Evolutionary conservation across 768 basidiomycete species (phyloP).

Genomic region (Lanmaoa rubissima): DNA sequence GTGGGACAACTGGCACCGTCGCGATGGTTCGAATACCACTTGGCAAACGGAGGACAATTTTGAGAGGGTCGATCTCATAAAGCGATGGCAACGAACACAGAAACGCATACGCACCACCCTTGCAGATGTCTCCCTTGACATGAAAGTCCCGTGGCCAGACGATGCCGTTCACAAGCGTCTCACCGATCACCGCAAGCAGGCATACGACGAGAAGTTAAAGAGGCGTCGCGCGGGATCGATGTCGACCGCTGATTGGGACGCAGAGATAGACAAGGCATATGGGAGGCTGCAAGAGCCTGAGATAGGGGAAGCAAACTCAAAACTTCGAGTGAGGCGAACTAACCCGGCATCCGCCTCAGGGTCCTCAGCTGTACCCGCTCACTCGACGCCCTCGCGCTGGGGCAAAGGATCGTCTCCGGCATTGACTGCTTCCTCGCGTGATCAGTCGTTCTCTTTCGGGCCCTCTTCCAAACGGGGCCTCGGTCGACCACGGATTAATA

Average conservation of each 20-base stretch:
- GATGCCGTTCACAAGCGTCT: constrained; percentile 44
- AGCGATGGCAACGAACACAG: constrained; percentile 37
- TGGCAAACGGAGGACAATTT: constrained; percentile 39
- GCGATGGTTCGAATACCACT: constrained; percentile 53
- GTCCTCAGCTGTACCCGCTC: constrained; percentile 6
- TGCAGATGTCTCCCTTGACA: constrained; percentile 35
- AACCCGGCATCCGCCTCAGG: constrained; percentile 6
- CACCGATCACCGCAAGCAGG: constrained; percentile 45
- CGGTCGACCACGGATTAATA: constrained; percentile 6
- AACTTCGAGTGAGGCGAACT: constrained; percentile 21
- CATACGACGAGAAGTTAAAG: constrained; percentile 43
- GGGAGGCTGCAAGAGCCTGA: constrained; percentile 26
- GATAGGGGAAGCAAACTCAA: constrained; percentile 22
- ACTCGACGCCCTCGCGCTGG: constrained; percentile 1
- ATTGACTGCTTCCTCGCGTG: constrained; percentile 6
- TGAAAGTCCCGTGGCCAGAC: constrained; percentile 39
- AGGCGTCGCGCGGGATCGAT: constrained; percentile 3
- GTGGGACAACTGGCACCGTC: constrained; percentile 52
- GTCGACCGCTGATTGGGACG: constrained; percentile 26
- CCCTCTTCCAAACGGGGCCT: constrained; percentile 6
- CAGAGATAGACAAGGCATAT: constrained; percentile 23
- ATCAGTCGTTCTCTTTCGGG: constrained; percentile 13
- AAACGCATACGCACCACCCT: constrained; percentile 26
- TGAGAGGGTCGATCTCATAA: constrained; percentile 19
- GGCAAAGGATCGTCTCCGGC: constrained; percentile 16